Percentiles rank a stretch among this genome's conserved stretches.
Evolutionary conservation across 257 asterid genomes (phyloP).

Genomic region (Leonotis leonurus): DNA sequence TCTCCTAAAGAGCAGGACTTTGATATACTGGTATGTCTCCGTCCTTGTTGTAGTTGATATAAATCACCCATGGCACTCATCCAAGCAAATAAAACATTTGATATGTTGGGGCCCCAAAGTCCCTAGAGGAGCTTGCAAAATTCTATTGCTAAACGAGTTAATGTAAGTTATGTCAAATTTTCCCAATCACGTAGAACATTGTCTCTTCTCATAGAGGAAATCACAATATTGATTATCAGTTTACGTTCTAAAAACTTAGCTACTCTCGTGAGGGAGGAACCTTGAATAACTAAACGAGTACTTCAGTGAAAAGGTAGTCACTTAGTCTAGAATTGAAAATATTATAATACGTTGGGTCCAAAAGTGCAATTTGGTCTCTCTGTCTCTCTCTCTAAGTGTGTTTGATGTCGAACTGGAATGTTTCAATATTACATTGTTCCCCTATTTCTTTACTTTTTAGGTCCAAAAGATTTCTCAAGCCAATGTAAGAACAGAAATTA

Average conservation of each 20-base stretch:
- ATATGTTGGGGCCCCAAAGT: not conserved
- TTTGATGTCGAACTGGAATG: not conserved
- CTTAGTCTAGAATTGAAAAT: too few species aligned
- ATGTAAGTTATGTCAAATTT: not conserved
- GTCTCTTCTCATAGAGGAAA: not conserved
- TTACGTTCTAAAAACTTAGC: not conserved
- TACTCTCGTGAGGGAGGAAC: not conserved
- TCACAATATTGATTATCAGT: not conserved
- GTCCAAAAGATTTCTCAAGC: constrained; percentile 81
- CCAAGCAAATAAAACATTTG: not conserved
- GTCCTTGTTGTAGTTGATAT: constrained; percentile 10
- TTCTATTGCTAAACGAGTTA: constrained; percentile 1
- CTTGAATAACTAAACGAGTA: not conserved
- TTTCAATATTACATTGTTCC: constrained; percentile 9
- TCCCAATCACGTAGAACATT: not conserved
- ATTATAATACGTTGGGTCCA: too few species aligned
- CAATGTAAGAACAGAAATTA: constrained; percentile 62
- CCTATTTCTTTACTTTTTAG: constrained; percentile 29
- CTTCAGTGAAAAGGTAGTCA: not conserved
- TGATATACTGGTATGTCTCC: constrained; percentile 72
- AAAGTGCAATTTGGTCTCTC: too few species aligned
- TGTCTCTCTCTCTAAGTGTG: too few species aligned
- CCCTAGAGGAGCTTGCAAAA: not conserved
- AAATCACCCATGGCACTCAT: constrained; percentile 8
- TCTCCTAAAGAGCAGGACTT: constrained; percentile 97